These are phyloP conservation scores for Lactifluus volemus DNA, from an alignment of 768 basidiomycete genomes.

Conservation along the genomic window DNA sequence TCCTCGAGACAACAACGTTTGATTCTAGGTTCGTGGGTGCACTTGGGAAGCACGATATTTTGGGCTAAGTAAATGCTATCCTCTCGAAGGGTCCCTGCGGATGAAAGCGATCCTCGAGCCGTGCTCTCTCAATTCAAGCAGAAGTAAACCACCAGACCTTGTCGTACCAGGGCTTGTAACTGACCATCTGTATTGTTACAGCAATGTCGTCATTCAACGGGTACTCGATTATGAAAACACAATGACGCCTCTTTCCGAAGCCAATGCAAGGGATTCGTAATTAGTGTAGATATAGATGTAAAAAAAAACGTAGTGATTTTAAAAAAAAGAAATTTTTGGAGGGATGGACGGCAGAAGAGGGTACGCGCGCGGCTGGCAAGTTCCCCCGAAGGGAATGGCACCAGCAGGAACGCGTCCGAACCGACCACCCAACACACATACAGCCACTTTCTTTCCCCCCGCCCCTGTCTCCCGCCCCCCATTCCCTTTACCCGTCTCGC, in stretches of 20 bases:
- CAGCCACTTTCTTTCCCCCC: constrained; percentile 19
- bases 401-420: constrained; percentile 15
- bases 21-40: constrained; percentile 35
- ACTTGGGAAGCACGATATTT: background rate
- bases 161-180: background rate
- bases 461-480: constrained; percentile 19
- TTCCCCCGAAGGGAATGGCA: constrained; percentile 4
- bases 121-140: constrained; percentile 59
- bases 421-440: constrained; percentile 14
- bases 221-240: constrained; percentile 40
- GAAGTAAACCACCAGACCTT: constrained; percentile 33
- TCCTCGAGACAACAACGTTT: constrained; percentile 52
- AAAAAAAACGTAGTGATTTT: too few relatives aligned
- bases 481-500: constrained; percentile 10
- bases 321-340: background rate
- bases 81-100: constrained; percentile 20
- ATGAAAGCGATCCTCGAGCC: constrained; percentile 40
- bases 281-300: too few relatives aligned
- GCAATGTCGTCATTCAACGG: constrained; percentile 46
- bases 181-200: constrained; percentile 26
- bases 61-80: background rate
- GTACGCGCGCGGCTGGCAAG: background rate
- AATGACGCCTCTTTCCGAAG: background rate
- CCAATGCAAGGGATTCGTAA: background rate
- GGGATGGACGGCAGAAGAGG: too few relatives aligned